Evolutionary conservation across 2,329 filamentous ascomycete genomes (phyloP).

Genomic region (Curvularia spicifera): DNA sequence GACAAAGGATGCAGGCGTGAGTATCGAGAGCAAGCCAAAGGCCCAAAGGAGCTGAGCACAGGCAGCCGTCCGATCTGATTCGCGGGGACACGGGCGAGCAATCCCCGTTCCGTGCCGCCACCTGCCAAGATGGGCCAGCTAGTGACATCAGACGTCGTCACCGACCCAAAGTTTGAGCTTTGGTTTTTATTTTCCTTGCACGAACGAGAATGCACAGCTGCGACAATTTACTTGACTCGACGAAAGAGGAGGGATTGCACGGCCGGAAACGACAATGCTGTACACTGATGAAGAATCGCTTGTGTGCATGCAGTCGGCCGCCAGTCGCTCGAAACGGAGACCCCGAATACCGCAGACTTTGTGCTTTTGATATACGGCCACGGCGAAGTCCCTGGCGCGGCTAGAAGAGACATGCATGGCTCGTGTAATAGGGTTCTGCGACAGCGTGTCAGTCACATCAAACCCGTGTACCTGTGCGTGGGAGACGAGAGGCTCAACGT

Average conservation of each 20-base stretch:
- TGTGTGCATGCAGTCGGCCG: conserved; percentile 10
- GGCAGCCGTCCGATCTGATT: conserved; percentile 11
- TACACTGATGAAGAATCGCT: conserved; percentile 8
- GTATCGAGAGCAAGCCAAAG: conserved; percentile 8
- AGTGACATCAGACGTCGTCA: conserved; percentile 30
- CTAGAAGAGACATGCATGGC: background rate
- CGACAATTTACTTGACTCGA: conserved; percentile 8
- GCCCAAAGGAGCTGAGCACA: conserved; percentile 23
- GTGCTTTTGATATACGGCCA: background rate
- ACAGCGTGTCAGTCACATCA: conserved; percentile 1
- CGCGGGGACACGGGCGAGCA: background rate
- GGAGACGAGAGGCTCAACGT: conserved; percentile 18
- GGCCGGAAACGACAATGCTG: conserved; percentile 3
- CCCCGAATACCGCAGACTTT: background rate
- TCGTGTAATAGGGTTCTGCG: conserved; percentile 7
- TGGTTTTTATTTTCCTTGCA: background rate
- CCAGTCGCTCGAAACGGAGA: background rate
- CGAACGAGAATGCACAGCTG: background rate
- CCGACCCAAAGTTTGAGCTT: conserved; percentile 9
- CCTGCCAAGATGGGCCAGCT: conserved; percentile 9
- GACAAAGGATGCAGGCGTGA: conserved; percentile 8
- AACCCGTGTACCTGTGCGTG: background rate
- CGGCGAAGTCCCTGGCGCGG: background rate
- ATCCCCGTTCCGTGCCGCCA: conserved; percentile 18
- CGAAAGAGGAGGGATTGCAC: background rate